phyloP scores from a whole-genome alignment of 75 land plant genomes.

The Isoetes taiwanensis region DNA sequence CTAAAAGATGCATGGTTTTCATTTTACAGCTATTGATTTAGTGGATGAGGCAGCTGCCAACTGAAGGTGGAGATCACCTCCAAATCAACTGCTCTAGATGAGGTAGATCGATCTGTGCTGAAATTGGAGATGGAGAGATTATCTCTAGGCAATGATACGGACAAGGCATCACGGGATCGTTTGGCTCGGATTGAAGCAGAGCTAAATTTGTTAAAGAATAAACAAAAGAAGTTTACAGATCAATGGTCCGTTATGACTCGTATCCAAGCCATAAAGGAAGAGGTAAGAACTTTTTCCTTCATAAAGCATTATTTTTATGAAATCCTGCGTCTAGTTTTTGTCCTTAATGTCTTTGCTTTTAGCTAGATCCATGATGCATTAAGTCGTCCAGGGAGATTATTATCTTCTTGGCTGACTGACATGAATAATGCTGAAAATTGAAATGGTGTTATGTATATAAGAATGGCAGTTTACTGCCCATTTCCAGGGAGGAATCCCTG shows the following conservation, averaged over 20 bases:
- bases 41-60: conserved; percentile 6
- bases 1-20: background rate
- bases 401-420: too few relatives aligned
- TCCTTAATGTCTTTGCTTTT: too few relatives aligned
- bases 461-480: too few relatives aligned
- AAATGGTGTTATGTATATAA: too few relatives aligned
- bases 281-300: too few relatives aligned
- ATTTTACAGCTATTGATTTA: background rate
- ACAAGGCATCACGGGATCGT: background rate
- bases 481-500: too few relatives aligned
- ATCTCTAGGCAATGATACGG: background rate
- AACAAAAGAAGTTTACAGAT: background rate
- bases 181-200: background rate
- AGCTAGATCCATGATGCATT: too few relatives aligned
- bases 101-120: background rate
- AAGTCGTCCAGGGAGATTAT: too few relatives aligned
- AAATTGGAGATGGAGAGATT: conserved; percentile 5
- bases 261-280: background rate
- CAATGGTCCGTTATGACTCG: conserved; percentile 5
- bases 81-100: conserved; percentile 4
- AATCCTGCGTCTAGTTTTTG: too few relatives aligned
- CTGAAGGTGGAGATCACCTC: conserved; percentile 3
- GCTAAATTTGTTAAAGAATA: background rate
- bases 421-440: too few relatives aligned
- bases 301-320: too few relatives aligned